Percentiles rank a stretch among this genome's conserved stretches.
These are phyloP conservation scores for Vanderwaltozyma polyspora DNA, from an alignment of 805 yeast genomes.

Conservation along the genomic window DNA sequence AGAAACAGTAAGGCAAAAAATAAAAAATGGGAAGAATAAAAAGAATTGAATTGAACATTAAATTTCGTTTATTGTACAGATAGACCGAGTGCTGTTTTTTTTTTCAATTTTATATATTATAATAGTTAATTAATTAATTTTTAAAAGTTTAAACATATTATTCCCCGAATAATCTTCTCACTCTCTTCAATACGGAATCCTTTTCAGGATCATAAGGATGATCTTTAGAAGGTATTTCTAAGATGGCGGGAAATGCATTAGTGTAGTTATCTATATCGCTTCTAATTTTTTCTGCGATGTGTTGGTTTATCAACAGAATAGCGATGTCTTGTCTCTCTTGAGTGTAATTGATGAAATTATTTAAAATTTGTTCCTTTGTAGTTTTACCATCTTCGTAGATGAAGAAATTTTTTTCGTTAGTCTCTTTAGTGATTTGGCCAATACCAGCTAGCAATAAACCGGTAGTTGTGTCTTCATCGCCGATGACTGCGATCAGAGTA, in stretches of 20 bases:
- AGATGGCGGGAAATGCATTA: constrained; percentile 88
- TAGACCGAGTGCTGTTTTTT: too few species aligned
- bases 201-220: constrained; percentile 98
- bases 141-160: constrained; percentile 21
- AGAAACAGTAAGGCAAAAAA: too few species aligned
- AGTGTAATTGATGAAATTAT: constrained; percentile 68
- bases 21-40: too few species aligned
- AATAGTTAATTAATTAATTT: too few species aligned
- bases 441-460: constrained; percentile 92
- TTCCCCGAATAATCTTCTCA: constrained; percentile 90
- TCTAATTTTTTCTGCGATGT: constrained; percentile 84
- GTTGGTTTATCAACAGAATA: constrained; percentile 84
- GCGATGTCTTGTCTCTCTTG: constrained; percentile 78
- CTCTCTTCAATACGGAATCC: constrained; percentile 90
- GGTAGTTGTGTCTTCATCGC: constrained; percentile 95
- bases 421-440: constrained; percentile 54
- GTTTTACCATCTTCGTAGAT: constrained; percentile 75
- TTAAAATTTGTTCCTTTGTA: constrained; percentile 59
- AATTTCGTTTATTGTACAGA: too few species aligned
- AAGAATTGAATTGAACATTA: too few species aligned
- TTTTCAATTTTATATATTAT: too few species aligned
- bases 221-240: constrained; percentile 96
- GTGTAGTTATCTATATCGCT: constrained; percentile 71
- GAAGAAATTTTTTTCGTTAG: constrained; percentile 60
- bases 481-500: constrained; percentile 81